A percentile compares a stretch with the other conserved stretches of the same genome.
Evolutionary conservation across 164 flowering plant genomes (phyloP).

Genomic region (Sextonia rubra): DNA sequence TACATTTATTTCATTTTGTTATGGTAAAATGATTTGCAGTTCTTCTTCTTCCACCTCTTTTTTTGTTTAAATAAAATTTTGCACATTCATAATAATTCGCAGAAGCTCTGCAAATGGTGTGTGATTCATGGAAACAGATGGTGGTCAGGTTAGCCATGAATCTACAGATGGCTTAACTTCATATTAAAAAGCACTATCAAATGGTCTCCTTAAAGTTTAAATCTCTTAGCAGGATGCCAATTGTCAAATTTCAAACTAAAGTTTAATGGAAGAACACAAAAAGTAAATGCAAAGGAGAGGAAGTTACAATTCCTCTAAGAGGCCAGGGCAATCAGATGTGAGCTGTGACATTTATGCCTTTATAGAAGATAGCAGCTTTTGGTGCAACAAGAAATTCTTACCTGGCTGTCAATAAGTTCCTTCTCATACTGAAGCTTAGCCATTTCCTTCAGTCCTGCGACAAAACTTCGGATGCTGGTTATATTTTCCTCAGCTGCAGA

Average conservation of each 20-base stretch:
- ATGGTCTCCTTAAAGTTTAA: too few relatives aligned
- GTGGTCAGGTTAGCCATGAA: neutral
- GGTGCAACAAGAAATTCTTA: constrained; percentile 14
- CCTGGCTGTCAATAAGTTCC: constrained; percentile 54
- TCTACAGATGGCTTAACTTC: neutral
- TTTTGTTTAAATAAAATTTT: too few relatives aligned
- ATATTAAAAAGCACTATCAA: too few relatives aligned
- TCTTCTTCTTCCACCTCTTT: too few relatives aligned
- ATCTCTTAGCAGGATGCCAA: neutral
- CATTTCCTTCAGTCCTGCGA: constrained; percentile 75
- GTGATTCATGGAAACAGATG: too few relatives aligned
- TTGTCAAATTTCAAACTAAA: neutral
- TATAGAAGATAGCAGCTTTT: neutral
- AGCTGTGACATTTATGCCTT: neutral
- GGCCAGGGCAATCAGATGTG: neutral
- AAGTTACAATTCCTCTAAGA: too few relatives aligned
- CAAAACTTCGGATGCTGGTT: constrained; percentile 70
- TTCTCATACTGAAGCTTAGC: constrained; percentile 60
- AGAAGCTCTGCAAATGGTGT: too few relatives aligned
- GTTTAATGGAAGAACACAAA: neutral
- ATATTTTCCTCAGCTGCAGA: constrained; percentile 56
- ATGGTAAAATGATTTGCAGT: too few relatives aligned
- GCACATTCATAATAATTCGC: too few relatives aligned
- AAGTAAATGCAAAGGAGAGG: too few relatives aligned
- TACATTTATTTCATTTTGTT: too few relatives aligned